Evolutionary conservation across 495 filamentous ascomycete species (phyloP).

Genomic region (Neurospora terricola): DNA sequence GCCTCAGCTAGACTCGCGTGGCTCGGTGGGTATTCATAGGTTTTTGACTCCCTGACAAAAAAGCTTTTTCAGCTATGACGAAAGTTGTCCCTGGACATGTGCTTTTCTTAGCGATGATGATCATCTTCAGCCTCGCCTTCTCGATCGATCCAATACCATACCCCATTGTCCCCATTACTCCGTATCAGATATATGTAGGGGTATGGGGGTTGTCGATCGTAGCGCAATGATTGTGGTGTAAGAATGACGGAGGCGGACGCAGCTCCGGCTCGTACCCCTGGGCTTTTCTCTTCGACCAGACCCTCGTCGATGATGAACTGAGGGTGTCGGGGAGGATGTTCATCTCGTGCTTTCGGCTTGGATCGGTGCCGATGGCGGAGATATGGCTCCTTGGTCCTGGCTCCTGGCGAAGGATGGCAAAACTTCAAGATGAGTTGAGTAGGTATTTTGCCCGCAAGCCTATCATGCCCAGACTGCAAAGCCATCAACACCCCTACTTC

Average conservation of each 20-base stretch:
- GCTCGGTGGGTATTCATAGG: background rate
- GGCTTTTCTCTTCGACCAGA: background rate
- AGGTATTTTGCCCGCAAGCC: background rate
- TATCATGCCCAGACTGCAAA: background rate
- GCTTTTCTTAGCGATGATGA: background rate
- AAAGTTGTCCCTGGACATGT: background rate
- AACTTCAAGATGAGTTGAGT: background rate
- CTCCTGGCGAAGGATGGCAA: background rate
- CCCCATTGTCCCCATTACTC: background rate
- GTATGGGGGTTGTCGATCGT: background rate
- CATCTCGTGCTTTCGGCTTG: background rate
- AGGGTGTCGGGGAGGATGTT: background rate
- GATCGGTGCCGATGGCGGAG: background rate
- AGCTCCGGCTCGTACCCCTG: background rate
- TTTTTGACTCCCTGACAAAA: background rate
- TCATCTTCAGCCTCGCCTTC: background rate
- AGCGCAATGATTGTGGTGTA: background rate
- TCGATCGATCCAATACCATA: background rate
- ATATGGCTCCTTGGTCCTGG: background rate
- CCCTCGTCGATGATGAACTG: background rate
- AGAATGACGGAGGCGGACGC: background rate
- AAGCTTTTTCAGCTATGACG: background rate
- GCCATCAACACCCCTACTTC: background rate
- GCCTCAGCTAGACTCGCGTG: background rate
- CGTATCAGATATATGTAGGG: background rate